These are phyloP conservation scores for Mycena pura DNA, from an alignment of 768 basidiomycete genomes.

Conservation along the genomic window DNA sequence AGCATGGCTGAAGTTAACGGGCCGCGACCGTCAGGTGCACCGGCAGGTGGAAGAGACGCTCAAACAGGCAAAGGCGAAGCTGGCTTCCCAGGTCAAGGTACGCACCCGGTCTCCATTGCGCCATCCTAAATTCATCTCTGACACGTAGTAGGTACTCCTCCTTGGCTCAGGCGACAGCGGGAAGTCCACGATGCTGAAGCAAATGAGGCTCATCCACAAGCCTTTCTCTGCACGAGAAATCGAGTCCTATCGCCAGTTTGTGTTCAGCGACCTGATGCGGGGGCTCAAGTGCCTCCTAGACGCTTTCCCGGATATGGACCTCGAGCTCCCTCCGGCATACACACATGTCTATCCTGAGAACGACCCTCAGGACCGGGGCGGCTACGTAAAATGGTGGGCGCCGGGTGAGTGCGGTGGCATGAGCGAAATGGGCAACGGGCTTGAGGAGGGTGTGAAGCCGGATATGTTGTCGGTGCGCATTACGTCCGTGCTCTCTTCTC, in stretches of 20 bases:
- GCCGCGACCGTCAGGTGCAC: slow-evolving; percentile 43
- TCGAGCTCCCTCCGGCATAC: slow-evolving; percentile 73
- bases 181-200: slow-evolving; percentile 94
- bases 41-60: slow-evolving; percentile 77
- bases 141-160: slow-evolving; percentile 69
- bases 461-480: too few relatives aligned
- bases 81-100: slow-evolving; percentile 82
- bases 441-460: too few relatives aligned
- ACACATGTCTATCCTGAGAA: slow-evolving; percentile 6
- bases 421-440: too few relatives aligned
- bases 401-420: neutral
- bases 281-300: slow-evolving; percentile 86
- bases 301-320: slow-evolving; percentile 88
- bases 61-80: slow-evolving; percentile 76
- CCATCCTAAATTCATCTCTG: slow-evolving; percentile 1
- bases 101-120: slow-evolving; percentile 16
- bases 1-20: neutral
- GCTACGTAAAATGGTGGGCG: neutral
- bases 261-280: slow-evolving; percentile 90
- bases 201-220: slow-evolving; percentile 89
- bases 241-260: slow-evolving; percentile 89
- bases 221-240: slow-evolving; percentile 63
- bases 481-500: neutral
- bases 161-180: slow-evolving; percentile 94
- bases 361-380: too few relatives aligned